A percentile compares a stretch with the other conserved stretches of the same genome.
phyloP scores from a whole-genome alignment of 2,329 filamentous ascomycete genomes.

The Arthroderma sp. region DNA sequence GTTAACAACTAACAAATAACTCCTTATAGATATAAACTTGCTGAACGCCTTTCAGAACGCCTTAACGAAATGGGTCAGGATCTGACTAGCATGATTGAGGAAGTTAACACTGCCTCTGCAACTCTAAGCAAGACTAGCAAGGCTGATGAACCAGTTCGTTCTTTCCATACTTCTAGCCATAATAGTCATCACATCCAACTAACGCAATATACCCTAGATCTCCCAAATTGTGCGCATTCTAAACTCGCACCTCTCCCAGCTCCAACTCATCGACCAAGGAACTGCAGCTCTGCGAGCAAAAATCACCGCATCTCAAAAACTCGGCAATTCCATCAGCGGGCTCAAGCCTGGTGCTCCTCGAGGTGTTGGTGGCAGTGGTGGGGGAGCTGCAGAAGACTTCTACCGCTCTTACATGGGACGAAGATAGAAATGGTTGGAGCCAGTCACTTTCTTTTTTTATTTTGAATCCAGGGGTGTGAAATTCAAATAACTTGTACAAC shows the following conservation, averaged over 20 bases:
- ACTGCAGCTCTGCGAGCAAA: slow-evolving; percentile 70
- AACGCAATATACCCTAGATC: slow-evolving; percentile 44
- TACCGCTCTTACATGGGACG: slow-evolving; percentile 77
- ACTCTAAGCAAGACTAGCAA: slow-evolving; percentile 81
- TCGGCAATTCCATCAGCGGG: slow-evolving; percentile 46
- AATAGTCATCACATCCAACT: background rate
- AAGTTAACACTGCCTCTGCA: slow-evolving; percentile 88
- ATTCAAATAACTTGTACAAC: background rate
- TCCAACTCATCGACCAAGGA: slow-evolving; percentile 87
- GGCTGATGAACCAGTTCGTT: slow-evolving; percentile 70
- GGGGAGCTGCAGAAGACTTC: slow-evolving; percentile 68
- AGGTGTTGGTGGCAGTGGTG: slow-evolving; percentile 32
- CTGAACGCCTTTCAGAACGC: slow-evolving; percentile 81
- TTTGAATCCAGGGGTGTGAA: background rate
- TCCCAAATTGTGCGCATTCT: slow-evolving; percentile 92
- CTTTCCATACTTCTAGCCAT: slow-evolving; percentile 12
- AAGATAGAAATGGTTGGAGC: slow-evolving; percentile 33
- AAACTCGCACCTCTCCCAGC: slow-evolving; percentile 79
- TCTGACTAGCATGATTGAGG: slow-evolving; percentile 90
- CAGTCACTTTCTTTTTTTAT: background rate
- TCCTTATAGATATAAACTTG: slow-evolving; percentile 60
- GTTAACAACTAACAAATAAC: background rate
- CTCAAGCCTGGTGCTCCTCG: slow-evolving; percentile 14
- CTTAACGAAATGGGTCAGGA: slow-evolving; percentile 91
- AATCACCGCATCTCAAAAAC: slow-evolving; percentile 69